These are phyloP conservation scores for Colletotrichum eleusines DNA, from an alignment of 2,329 filamentous ascomycete genomes.

Conservation along the genomic window DNA sequence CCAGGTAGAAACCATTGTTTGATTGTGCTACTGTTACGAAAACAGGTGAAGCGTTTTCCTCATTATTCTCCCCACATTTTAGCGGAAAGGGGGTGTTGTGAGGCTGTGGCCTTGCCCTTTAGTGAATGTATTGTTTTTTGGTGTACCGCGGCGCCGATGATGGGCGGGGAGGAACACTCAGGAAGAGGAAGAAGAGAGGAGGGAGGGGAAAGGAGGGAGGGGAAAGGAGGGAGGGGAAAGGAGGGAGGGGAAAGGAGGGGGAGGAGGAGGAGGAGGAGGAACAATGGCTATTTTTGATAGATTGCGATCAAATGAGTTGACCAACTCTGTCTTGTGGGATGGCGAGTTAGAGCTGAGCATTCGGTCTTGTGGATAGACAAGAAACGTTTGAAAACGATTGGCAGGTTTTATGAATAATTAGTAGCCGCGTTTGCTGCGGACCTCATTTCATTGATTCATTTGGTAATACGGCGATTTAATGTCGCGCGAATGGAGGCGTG, in stretches of 20 bases:
- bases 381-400: conserved; percentile 1
- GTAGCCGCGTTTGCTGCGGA: conserved; percentile 16
- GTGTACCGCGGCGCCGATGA: conserved; percentile 12
- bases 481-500: background rate
- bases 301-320: background rate
- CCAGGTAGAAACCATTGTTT: conserved; percentile 35
- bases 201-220: too few relatives aligned
- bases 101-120: background rate
- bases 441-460: background rate
- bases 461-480: conserved; percentile 34
- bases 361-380: background rate
- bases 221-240: too few relatives aligned
- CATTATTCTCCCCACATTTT: conserved; percentile 38
- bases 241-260: too few relatives aligned
- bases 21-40: conserved; percentile 40
- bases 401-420: conserved; percentile 20
- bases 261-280: too few relatives aligned
- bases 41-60: conserved; percentile 41
- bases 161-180: conserved; percentile 1
- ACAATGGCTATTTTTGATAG: background rate
- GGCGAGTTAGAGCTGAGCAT: background rate
- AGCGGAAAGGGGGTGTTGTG: conserved; percentile 32
- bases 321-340: background rate
- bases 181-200: too few relatives aligned
- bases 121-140: background rate